phyloP scores from a whole-genome alignment of 192 early-diverging fungal genomes.

The Podila verticillata region DNA sequence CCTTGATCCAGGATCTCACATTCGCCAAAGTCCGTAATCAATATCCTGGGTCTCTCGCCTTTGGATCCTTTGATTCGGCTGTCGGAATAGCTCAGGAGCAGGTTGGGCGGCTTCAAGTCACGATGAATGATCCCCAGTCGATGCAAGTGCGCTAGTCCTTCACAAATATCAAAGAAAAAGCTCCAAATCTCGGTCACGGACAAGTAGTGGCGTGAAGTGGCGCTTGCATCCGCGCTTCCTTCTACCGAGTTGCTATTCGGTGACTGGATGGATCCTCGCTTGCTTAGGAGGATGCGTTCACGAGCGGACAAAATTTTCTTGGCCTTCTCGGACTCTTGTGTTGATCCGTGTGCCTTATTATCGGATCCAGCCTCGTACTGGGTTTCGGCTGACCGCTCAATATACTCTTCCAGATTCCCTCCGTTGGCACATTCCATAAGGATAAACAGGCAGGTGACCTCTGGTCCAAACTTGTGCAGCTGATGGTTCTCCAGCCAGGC shows the following conservation, averaged over 20 bases:
- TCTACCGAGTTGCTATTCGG: slow-evolving; percentile 7
- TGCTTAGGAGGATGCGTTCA: slow-evolving; percentile 34
- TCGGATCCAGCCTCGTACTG: not conserved
- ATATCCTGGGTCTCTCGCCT: slow-evolving; percentile 70
- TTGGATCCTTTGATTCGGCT: slow-evolving; percentile 54
- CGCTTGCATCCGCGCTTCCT: not conserved
- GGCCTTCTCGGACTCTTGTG: not conserved
- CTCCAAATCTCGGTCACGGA: slow-evolving; percentile 80
- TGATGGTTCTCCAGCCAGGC: slow-evolving; percentile 92
- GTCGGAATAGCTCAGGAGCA: slow-evolving; percentile 80
- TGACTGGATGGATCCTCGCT: slow-evolving; percentile 4
- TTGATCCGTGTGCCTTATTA: not conserved
- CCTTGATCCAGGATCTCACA: slow-evolving; percentile 86
- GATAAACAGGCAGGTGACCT: slow-evolving; percentile 94
- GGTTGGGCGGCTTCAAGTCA: slow-evolving; percentile 94
- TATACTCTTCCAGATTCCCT: slow-evolving; percentile 94
- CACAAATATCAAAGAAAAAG: slow-evolving; percentile 91
- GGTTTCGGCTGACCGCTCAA: slow-evolving; percentile 58
- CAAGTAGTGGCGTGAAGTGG: slow-evolving; percentile 49
- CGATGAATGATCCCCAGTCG: slow-evolving; percentile 90
- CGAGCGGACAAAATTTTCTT: slow-evolving; percentile 16
- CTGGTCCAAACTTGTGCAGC: slow-evolving; percentile 79
- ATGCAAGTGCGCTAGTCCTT: slow-evolving; percentile 92
- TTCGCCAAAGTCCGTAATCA: slow-evolving; percentile 98
- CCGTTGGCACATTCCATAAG: slow-evolving; percentile 96